These are phyloP conservation scores for Ogataea hybrid DNA, from an alignment of 1,139 yeast species.

Conservation along the genomic window DNA sequence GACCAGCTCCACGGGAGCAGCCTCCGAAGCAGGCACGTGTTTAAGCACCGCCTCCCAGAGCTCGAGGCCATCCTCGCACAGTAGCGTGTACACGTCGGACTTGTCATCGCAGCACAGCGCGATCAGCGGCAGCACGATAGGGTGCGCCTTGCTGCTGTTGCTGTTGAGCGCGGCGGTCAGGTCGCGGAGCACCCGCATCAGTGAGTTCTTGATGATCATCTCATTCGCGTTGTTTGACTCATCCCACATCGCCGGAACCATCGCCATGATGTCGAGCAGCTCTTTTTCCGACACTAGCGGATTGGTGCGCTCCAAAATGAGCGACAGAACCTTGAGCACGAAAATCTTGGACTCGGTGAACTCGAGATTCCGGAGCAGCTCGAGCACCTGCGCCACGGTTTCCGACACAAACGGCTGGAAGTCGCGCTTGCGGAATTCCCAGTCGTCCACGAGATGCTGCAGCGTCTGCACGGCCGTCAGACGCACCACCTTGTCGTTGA, in stretches of 20 bases:
- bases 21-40: slow-evolving; percentile 40
- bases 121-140: slow-evolving; percentile 66
- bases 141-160: slow-evolving; percentile 57
- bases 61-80: slow-evolving; percentile 87
- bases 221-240: slow-evolving; percentile 49
- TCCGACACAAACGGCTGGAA: slow-evolving; percentile 65
- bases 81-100: slow-evolving; percentile 57
- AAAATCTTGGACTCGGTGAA: slow-evolving; percentile 74
- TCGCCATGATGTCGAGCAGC: slow-evolving; percentile 51
- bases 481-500: slow-evolving; percentile 71
- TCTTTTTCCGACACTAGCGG: slow-evolving; percentile 54
- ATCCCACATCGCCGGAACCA: slow-evolving; percentile 79
- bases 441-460: slow-evolving; percentile 70
- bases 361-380: slow-evolving; percentile 45
- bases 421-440: slow-evolving; percentile 72
- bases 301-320: slow-evolving; percentile 61
- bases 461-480: slow-evolving; percentile 75
- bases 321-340: slow-evolving; percentile 64
- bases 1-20: slow-evolving; percentile 41
- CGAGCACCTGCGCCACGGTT: slow-evolving; percentile 48
- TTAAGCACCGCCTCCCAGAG: slow-evolving; percentile 75
- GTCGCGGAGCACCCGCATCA: slow-evolving; percentile 66
- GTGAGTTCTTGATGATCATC: slow-evolving; percentile 67
- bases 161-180: slow-evolving; percentile 63
- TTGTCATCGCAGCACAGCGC: slow-evolving; percentile 59